These are phyloP conservation scores for Solanum piurae DNA, from an alignment of 257 asterid genomes.

Conservation along the genomic window DNA sequence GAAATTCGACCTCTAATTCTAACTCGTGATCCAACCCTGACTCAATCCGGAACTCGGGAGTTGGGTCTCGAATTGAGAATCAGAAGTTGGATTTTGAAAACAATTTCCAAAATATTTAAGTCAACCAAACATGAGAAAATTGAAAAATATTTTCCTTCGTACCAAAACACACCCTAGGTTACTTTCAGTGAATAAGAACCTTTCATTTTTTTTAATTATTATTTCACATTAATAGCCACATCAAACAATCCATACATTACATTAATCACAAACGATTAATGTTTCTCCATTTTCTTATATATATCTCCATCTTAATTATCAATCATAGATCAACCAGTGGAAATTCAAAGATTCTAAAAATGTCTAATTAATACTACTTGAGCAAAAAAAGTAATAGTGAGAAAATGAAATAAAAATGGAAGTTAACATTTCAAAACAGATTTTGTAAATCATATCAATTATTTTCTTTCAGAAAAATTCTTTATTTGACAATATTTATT, in stretches of 20 bases:
- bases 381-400: neutral
- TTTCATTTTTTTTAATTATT: too few relatives aligned
- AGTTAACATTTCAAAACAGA: neutral
- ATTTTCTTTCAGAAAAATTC: neutral
- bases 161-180: too few relatives aligned
- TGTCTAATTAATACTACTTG: neutral
- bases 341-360: neutral
- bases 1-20: too few relatives aligned
- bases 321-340: neutral
- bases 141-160: too few relatives aligned
- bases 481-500: neutral
- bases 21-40: too few relatives aligned
- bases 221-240: neutral
- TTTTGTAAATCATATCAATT: neutral
- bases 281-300: neutral
- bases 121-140: too few relatives aligned
- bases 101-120: too few relatives aligned
- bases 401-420: neutral
- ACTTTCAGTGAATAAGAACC: neutral
- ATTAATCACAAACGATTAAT: too few relatives aligned
- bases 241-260: neutral
- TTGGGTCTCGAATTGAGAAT: too few relatives aligned
- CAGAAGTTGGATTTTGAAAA: fast-evolving
- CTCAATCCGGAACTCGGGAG: too few relatives aligned
- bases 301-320: neutral